phyloP scores from a whole-genome alignment of 306 rosid species.

The Pterocarpus macrocarpus region DNA sequence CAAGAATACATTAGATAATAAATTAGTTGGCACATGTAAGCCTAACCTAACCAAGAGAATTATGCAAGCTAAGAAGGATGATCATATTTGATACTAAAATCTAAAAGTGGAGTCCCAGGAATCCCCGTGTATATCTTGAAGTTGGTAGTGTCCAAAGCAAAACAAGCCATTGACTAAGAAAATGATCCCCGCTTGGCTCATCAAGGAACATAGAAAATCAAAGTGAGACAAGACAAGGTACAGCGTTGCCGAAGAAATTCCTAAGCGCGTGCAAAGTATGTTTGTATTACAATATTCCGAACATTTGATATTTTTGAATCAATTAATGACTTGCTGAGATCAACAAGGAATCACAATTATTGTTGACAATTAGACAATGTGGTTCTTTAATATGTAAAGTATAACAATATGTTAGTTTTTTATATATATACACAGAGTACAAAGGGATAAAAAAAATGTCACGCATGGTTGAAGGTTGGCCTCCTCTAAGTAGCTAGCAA shows the following conservation, averaged over 20 bases:
- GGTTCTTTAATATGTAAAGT: conserved; percentile 3
- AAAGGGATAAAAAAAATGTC: conserved; percentile 8
- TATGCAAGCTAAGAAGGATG: conserved; percentile 29
- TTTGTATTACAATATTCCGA: conserved; percentile 31
- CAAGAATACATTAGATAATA: neutral
- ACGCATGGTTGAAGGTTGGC: conserved; percentile 46
- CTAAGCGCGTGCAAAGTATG: conserved; percentile 9
- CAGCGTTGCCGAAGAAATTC: conserved; percentile 10
- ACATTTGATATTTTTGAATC: conserved; percentile 16
- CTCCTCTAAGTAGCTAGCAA: conserved; percentile 27
- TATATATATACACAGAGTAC: neutral
- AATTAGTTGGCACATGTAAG: conserved; percentile 31
- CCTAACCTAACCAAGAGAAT: conserved; percentile 33
- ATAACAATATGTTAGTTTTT: conserved; percentile 11
- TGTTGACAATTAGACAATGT: conserved; percentile 34
- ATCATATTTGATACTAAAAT: conserved; percentile 24
- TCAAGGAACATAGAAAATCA: conserved; percentile 11
- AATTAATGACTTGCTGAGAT: conserved; percentile 33
- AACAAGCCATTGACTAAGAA: conserved; percentile 41
- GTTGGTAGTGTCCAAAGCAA: conserved; percentile 44
- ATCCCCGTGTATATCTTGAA: conserved; percentile 34
- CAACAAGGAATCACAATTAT: conserved; percentile 52
- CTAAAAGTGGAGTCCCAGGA: conserved; percentile 31
- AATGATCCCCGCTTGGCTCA: conserved; percentile 1
- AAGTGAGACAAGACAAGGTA: conserved; percentile 20